These are phyloP conservation scores for Nidula microcarpa DNA, from an alignment of 768 basidiomycete species.

Conservation along the genomic window DNA sequence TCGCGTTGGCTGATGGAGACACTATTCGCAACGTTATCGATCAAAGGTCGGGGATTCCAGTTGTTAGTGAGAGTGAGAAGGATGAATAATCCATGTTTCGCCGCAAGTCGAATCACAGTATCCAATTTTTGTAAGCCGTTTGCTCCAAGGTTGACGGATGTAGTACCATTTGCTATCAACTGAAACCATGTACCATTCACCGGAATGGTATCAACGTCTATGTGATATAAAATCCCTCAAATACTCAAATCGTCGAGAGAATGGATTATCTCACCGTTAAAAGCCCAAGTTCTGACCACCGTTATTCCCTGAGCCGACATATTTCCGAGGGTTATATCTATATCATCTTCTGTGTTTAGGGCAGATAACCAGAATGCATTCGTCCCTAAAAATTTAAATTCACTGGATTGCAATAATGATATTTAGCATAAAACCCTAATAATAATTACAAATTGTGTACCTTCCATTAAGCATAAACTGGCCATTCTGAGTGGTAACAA, in stretches of 20 bases:
- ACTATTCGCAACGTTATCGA: neutral
- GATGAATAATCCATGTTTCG: constrained; percentile 49
- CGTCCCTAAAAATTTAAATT: too few relatives aligned
- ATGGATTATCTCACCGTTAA: constrained; percentile 46
- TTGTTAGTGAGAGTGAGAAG: constrained; percentile 60
- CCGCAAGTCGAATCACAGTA: constrained; percentile 49
- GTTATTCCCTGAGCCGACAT: constrained; percentile 54
- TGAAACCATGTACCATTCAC: constrained; percentile 64
- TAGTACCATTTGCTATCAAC: constrained; percentile 49
- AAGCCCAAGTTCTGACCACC: constrained; percentile 68
- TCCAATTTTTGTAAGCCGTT: constrained; percentile 66
- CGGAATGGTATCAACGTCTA: constrained; percentile 53
- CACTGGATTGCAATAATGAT: too few relatives aligned
- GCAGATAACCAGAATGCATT: constrained; percentile 59
- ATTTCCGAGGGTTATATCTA: constrained; percentile 52
- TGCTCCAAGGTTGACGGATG: constrained; percentile 52
- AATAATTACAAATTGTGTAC: too few relatives aligned
- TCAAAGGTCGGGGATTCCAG: constrained; percentile 39
- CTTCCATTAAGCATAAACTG: too few relatives aligned
- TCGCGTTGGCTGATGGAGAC: constrained; percentile 18
- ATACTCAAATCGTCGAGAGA: neutral
- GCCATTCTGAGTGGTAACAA: too few relatives aligned
- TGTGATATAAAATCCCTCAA: neutral
- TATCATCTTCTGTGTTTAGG: constrained; percentile 52
- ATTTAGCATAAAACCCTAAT: too few relatives aligned